A percentile compares a stretch with the other conserved stretches of the same genome.
phyloP scores from a whole-genome alignment of 768 basidiomycete species.

The Kwoniella sp. region DNA sequence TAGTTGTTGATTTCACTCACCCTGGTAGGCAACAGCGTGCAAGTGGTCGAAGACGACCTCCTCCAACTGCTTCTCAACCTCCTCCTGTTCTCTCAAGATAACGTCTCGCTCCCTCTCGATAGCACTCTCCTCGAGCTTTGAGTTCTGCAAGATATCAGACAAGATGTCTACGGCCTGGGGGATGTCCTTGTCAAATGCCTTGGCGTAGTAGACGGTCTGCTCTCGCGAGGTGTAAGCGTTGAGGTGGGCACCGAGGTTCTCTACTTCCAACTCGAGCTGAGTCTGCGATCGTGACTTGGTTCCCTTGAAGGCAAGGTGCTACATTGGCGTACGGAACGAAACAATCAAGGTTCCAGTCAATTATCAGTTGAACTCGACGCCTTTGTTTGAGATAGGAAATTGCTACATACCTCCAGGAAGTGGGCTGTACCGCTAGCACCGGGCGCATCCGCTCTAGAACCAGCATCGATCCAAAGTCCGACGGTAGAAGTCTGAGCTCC shows the following conservation, averaged over 20 bases:
- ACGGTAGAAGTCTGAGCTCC: constrained; percentile 97
- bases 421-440: constrained; percentile 94
- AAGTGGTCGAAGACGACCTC: constrained; percentile 99
- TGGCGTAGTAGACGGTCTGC: constrained; percentile 99
- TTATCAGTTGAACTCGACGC: too few relatives aligned
- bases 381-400: too few relatives aligned
- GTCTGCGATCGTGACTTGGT: constrained; percentile 85
- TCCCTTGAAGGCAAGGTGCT: constrained; percentile 62
- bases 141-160: constrained; percentile 95
- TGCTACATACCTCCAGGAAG: constrained; percentile 78
- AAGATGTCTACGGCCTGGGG: constrained; percentile 90
- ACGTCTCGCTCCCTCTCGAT: constrained; percentile 96
- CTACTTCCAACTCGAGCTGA: constrained; percentile 90
- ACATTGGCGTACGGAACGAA: not conserved
- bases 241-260: constrained; percentile 94
- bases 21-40: constrained; percentile 94
- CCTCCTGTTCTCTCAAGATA: constrained; percentile 94
- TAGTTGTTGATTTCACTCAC: constrained; percentile 59
- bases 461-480: constrained; percentile 98
- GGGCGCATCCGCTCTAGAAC: constrained; percentile 93
- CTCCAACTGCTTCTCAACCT: constrained; percentile 97
- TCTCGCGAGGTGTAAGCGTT: constrained; percentile 99
- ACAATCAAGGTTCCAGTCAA: too few relatives aligned
- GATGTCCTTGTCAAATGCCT: constrained; percentile 96
- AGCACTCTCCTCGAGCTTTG: constrained; percentile 80